phyloP scores from a whole-genome alignment of 2,329 filamentous ascomycete species.

The Venturia asperata region DNA sequence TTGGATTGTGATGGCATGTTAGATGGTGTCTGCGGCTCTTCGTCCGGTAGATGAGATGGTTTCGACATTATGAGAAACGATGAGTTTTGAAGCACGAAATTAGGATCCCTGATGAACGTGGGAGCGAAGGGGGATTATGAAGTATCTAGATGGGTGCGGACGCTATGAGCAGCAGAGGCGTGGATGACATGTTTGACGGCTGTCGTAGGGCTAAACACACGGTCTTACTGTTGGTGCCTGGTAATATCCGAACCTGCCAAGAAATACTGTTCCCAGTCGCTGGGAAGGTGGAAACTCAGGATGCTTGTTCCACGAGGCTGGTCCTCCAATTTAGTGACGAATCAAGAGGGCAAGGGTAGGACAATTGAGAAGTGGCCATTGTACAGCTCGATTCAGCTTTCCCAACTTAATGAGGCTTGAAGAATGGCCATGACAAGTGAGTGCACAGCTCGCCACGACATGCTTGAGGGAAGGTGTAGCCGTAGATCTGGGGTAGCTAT shows the following conservation, averaged over 20 bases:
- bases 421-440: neutral
- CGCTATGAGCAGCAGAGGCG: neutral
- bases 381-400: neutral
- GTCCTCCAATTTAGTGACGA: neutral
- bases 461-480: neutral
- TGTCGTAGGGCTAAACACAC: neutral
- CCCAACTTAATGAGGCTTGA: neutral
- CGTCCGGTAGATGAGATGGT: neutral
- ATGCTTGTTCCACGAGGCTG: neutral
- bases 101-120: neutral
- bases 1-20: neutral
- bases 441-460: constrained; percentile 6
- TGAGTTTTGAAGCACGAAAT: neutral
- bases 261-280: neutral
- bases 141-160: neutral
- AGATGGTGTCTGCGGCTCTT: neutral
- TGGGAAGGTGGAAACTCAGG: neutral
- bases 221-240: neutral
- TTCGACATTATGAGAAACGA: neutral
- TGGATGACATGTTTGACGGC: neutral
- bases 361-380: neutral
- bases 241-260: neutral
- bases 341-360: neutral
- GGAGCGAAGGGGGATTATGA: neutral
- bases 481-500: neutral